These are phyloP conservation scores for Pseudognaphalium luteoalbum DNA, from an alignment of 129 eudicot species.

Conservation along the genomic window DNA sequence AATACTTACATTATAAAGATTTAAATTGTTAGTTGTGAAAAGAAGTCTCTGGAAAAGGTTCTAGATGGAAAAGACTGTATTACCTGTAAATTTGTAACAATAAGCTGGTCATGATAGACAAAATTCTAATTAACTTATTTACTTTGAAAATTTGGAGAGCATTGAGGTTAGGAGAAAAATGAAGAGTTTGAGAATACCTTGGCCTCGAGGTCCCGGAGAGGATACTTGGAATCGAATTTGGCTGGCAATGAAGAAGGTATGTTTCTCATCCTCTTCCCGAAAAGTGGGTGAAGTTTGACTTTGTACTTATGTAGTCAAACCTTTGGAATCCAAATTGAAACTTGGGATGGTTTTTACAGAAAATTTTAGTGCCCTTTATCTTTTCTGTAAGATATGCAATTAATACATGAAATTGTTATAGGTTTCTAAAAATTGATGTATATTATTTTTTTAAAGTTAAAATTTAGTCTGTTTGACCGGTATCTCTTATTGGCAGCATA, in stretches of 20 bases:
- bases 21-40: background rate
- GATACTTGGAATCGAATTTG: conserved; percentile 49
- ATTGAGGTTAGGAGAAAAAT: conserved; percentile 51
- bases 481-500: background rate
- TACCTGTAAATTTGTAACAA: background rate
- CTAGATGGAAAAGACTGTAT: background rate
- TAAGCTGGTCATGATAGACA: conserved; percentile 5
- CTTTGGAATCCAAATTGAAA: background rate
- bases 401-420: background rate
- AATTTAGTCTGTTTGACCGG: background rate
- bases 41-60: background rate
- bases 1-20: background rate
- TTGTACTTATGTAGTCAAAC: background rate
- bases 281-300: conserved; percentile 3
- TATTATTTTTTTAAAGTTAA: background rate
- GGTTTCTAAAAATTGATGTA: background rate
- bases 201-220: conserved; percentile 43
- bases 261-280: background rate
- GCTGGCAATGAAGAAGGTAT: conserved; percentile 48
- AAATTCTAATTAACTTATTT: background rate
- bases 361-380: background rate
- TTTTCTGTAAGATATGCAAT: background rate
- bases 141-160: conserved; percentile 30
- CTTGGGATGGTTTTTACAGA: conserved; percentile 8
- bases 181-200: conserved; percentile 51